These are phyloP conservation scores for Rubroshorea leprosula DNA, from an alignment of 345 rosid genomes.

Conservation along the genomic window DNA sequence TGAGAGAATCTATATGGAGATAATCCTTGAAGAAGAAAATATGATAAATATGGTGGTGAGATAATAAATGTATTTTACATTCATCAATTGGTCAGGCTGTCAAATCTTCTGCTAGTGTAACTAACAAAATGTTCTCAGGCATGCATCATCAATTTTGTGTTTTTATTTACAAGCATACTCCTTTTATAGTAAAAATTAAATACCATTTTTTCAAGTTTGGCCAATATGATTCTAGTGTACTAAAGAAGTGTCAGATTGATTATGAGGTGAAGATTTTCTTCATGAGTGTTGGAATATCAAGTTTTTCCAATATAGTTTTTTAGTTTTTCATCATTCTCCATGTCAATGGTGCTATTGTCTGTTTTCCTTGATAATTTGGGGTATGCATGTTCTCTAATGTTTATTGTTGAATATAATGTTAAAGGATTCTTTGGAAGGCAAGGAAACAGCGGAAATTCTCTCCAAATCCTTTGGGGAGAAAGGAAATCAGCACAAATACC, in stretches of 20 bases:
- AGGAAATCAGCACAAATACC: slow-evolving; percentile 30
- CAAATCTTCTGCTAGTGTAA: neutral
- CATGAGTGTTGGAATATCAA: neutral
- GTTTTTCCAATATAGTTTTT: too few species aligned
- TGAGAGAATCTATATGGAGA: too few species aligned
- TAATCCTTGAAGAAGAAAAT: neutral
- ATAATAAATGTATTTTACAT: too few species aligned
- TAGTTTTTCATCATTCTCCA: too few species aligned
- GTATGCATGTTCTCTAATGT: slow-evolving; percentile 6
- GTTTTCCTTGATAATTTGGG: neutral
- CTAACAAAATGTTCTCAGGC: neutral
- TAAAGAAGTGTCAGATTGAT: neutral
- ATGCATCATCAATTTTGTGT: too few species aligned
- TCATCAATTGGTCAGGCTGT: neutral
- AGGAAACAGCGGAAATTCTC: slow-evolving; percentile 24
- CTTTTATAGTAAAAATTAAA: too few species aligned
- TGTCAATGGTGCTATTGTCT: neutral
- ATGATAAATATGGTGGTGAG: neutral
- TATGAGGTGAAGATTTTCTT: neutral
- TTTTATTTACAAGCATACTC: too few species aligned
- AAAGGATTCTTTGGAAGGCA: slow-evolving; percentile 31
- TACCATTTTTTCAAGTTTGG: too few species aligned
- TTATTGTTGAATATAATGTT: slow-evolving; percentile 3
- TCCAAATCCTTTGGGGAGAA: slow-evolving; percentile 30
- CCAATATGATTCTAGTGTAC: too few species aligned